Percentiles rank a stretch among this genome's conserved stretches.
Conservation (phyloP, 2,329 filamentous ascomycete genomes). For the Aspergillus fumigatus region DNA sequence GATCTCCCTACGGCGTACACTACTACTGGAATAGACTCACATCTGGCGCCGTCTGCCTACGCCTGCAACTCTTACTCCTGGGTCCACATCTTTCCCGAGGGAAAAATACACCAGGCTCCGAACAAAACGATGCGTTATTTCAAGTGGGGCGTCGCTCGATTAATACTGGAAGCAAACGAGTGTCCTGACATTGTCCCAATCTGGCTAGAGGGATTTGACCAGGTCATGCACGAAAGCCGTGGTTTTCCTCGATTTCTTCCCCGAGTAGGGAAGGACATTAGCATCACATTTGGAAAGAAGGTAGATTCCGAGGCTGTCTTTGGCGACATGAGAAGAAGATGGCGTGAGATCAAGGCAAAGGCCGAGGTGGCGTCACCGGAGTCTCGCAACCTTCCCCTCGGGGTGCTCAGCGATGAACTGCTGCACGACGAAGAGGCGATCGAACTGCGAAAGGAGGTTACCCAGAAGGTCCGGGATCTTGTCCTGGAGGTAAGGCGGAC, state of each 20-base stretch:
- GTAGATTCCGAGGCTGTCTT: conserved; percentile 71
- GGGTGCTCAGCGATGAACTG: conserved; percentile 61
- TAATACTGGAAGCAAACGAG: conserved; percentile 85
- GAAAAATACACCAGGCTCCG: conserved; percentile 83
- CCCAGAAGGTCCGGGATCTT: conserved; percentile 70
- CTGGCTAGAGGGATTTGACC: conserved; percentile 86
- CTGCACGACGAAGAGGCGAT: conserved; percentile 70
- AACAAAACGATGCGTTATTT: conserved; percentile 84
- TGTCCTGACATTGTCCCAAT: conserved; percentile 87
- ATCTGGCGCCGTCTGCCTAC: conserved; percentile 69
- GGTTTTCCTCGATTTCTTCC: conserved; percentile 77
- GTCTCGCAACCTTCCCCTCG: conserved; percentile 38
- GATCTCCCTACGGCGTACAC: conserved; percentile 40
- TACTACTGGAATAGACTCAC: conserved; percentile 42
- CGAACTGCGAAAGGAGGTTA: conserved; percentile 73
- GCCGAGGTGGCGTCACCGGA: conserved; percentile 44
- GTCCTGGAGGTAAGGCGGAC: conserved; percentile 71
- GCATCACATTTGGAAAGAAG: conserved; percentile 57
- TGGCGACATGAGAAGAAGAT: conserved; percentile 68
- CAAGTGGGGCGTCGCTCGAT: conserved; percentile 91
- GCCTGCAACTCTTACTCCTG: conserved; percentile 67
- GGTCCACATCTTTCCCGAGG: conserved; percentile 96
- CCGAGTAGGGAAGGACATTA: conserved; percentile 63
- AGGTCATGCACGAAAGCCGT: conserved; percentile 82
- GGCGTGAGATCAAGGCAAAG: conserved; percentile 62